Base-by-base conservation (phyloP, 1,284 basidiomycete species). In the Phellopilus nigrolimitatus region DNA sequence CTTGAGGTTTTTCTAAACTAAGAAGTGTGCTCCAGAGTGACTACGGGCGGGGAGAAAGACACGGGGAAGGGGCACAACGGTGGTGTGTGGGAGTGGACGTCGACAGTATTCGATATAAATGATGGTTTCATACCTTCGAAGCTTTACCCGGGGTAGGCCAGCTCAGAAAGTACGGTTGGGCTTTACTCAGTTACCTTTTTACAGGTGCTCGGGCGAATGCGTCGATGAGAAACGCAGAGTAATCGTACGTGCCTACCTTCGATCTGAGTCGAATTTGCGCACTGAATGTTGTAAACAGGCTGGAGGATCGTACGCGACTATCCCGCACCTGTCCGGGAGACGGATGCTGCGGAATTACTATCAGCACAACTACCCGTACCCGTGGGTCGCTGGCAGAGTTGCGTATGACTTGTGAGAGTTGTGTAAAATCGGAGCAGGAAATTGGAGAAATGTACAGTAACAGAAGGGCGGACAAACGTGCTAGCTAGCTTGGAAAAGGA, bases 51-150 rank as follows among this genome's bases (percentile, higher is more conserved):
- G 54, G 67, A 66, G 48, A 69, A 66, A 54, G 59, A 65, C 37
- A 71, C 30, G 30, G 76, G 79, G 2, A 76, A 70, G 63, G 85
- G 86, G 22, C 83, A 85, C 60, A 97, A 98, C 60, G 95, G 95
- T 15, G 95, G 95, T 15, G 87, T 97, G n/a, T 99, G 94, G 93
- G 94, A 97, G 71, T 98, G 95, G 95, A 97, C 95, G 3, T 86
- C 84, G 21, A 94, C 92, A 5, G 58, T 75, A 24, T 80, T 95
- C 47, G 80, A 82, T 24, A 75, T 72, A 33, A 76, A 82, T 59
- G 82, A 90, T 2, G 93, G 91, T 0, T 98, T 88, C 65, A 72
- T 75, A 42, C 71, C 82, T 7, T 91, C 89, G 3, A 70, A 70
- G 42, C 66, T 95, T 49, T 97, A 97, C 64, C 93, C 94, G 21